These are phyloP conservation scores for Trametes versicolor DNA, from an alignment of 1,284 basidiomycete genomes.

Conservation along the genomic window DNA sequence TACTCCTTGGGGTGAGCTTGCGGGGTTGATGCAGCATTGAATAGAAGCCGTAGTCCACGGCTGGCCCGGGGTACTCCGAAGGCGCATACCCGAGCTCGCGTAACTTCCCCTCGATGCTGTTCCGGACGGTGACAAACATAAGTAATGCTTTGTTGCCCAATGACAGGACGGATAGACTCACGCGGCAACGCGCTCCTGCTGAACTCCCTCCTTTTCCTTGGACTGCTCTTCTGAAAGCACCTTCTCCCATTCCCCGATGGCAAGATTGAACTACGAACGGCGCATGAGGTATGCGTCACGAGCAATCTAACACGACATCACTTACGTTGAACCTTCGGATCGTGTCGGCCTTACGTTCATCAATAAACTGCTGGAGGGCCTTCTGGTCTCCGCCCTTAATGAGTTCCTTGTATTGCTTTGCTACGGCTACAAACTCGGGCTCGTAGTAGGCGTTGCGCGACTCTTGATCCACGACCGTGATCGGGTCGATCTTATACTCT, in stretches of 20 bases:
- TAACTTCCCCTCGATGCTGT: slow-evolving; percentile 12
- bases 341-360: slow-evolving; percentile 14
- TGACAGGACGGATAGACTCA: neutral
- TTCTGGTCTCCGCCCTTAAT: neutral
- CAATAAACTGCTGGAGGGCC: slow-evolving; percentile 2
- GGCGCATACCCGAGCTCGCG: slow-evolving; percentile 12
- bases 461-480: neutral
- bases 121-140: too few relatives aligned
- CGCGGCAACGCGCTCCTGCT: slow-evolving; percentile 5
- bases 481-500: neutral
- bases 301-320: neutral
- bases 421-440: slow-evolving; percentile 14
- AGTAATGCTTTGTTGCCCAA: neutral
- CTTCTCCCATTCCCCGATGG: neutral
- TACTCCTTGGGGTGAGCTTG: slow-evolving; percentile 22
- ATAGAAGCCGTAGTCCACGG: neutral
- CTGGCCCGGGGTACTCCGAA: slow-evolving; percentile 1
- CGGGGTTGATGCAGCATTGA: slow-evolving; percentile 21
- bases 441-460: slow-evolving; percentile 7
- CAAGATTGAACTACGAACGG: neutral
- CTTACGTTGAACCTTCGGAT: slow-evolving; percentile 12
- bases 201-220: neutral
- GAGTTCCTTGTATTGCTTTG: slow-evolving; percentile 3
- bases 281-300: neutral
- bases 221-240: neutral